Base-by-base conservation (phyloP, 2,329 filamentous ascomycete genomes). In the Emericellopsis atlantica region DNA sequence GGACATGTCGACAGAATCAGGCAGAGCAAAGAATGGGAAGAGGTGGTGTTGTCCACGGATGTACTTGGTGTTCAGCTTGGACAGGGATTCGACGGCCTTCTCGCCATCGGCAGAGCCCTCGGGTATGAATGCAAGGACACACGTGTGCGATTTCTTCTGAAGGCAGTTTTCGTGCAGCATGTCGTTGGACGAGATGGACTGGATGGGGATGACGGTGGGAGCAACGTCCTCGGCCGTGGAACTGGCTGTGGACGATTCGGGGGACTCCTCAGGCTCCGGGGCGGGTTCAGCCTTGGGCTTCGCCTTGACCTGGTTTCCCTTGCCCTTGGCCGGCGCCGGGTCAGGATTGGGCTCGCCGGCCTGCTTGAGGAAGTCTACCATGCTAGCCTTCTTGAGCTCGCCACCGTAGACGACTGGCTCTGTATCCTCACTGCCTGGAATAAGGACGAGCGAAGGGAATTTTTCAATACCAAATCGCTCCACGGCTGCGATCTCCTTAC, bases 21-120 rank as follows among this genome's bases (percentile, higher is more conserved):
- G 74, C 0, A 96, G 69, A 39, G 80, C 77, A 56, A 82, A 90
- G 61, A 95, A 83, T 21, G 89, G 87, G 67, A 96, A 94, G 1
- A 89, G 64, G 43, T 80, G 77, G 26, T 75, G 74, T 41, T 79
- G 70, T 38, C 71, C 70, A 47, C 77, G 67, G 29, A 73, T 65
- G 54, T 94, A 78, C 62, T 89, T 93, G 59, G 82, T 75, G 40
- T 81, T 76, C 41, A 95, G 72, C 41, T 88, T 76, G 2, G 82
- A 76, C 4, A 95, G 69, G 22, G 74, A 76, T 16, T 64, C 58
- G 3, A 89, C 64, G 15, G 72, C 79, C 49, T 74, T 67, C 42
- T 70, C 67, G n/a, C 69, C 64, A 10, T 70, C 63, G 10, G 70
- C 57, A 14, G 70, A 68, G 24, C 65, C 61, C 31, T 69, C 60